Base-by-base conservation (phyloP, 257 asterid genomes). In the Solanum lycopersicoides region DNA sequence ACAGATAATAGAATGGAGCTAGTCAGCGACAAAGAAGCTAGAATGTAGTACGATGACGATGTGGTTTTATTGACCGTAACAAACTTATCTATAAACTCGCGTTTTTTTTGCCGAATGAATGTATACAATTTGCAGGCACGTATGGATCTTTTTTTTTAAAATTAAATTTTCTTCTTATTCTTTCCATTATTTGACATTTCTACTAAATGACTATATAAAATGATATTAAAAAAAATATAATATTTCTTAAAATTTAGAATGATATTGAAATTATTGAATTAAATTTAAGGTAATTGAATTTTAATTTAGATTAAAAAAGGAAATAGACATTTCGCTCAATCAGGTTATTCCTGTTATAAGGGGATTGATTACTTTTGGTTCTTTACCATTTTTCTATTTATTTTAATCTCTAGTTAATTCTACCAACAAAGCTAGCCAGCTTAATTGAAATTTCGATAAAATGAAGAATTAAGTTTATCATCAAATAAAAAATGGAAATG, bases 191-290 rank as follows among this genome's bases (percentile, higher is more conserved):
- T 79, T 45, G 41, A 42, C n/a, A 76, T 76, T n/a, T 76, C 3
- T 3, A 10, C 4, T 20, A 20, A 20, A 18, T 7, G 66, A 59
- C 25, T 59, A 20, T 3, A 1, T 53, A 53, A 53, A 16, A 6
- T 16, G 16, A 16, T 53, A 16, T 18, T 56, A 6, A 56, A 56
- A 1, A 0, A 50, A 15, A 50, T 50, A 15, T 23, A 1, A 7
- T 2, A 32, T 21, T 9, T 21, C 1, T 0, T 0, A 7, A 6
- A 13, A 47, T 4, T 14, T 14, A 47, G 18, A 14, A 5, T 4
- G 7, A 14, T 47, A 3, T 47, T 1, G 20, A 3, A 13, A 47
- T 47, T 2, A 13, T 13, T 47, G 56, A 47, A 15, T 4, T 3
- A 7, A 63, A 63, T 63, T 63, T 10, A 1, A 63, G 23, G 7